Percentiles rank a stretch among this genome's conserved stretches.
Conservation (phyloP, 768 basidiomycete species). For the Lentinula detonsa region DNA sequence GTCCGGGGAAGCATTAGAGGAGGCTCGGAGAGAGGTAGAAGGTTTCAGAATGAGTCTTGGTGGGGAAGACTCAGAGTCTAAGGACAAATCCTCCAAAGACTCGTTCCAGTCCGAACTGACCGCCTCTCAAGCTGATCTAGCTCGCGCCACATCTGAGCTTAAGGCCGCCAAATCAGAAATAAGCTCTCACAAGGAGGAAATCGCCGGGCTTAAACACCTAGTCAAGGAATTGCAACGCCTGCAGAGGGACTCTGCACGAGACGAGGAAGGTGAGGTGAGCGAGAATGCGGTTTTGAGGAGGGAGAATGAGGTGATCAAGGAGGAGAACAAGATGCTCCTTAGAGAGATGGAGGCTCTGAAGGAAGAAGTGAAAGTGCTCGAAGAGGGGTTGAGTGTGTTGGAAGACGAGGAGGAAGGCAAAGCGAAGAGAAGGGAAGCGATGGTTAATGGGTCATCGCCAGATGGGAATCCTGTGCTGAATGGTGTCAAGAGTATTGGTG, state of each 20-base stretch:
- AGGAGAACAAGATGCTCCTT: conserved; percentile 67
- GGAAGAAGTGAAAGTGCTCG: conserved; percentile 74
- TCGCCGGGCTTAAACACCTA: conserved; percentile 86
- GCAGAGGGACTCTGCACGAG: conserved; percentile 1
- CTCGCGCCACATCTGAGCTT: conserved; percentile 35
- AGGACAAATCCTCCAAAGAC: conserved; percentile 7
- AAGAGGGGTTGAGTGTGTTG: conserved; percentile 36
- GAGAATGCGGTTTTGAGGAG: conserved; percentile 35
- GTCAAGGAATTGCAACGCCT: conserved; percentile 69
- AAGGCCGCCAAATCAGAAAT: not conserved
- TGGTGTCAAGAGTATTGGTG: not conserved
- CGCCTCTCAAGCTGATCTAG: conserved; percentile 15
- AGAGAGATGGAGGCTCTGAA: conserved; percentile 69
- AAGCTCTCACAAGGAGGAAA: conserved; percentile 44
- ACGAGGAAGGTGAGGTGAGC: not conserved
- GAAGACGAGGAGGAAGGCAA: conserved; percentile 33
- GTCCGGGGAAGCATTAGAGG: conserved; percentile 82
- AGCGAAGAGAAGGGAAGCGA: not conserved
- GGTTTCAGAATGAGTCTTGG: conserved; percentile 59
- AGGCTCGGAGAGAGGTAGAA: conserved; percentile 89
- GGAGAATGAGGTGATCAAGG: conserved; percentile 64
- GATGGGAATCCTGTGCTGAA: not conserved
- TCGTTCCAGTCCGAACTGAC: conserved; percentile 9
- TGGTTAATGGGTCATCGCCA: not conserved
- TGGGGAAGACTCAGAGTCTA: conserved; percentile 23